These are phyloP conservation scores for Hymenoscyphus fraxineus DNA, from an alignment of 2,329 filamentous ascomycete genomes.

Conservation along the genomic window DNA sequence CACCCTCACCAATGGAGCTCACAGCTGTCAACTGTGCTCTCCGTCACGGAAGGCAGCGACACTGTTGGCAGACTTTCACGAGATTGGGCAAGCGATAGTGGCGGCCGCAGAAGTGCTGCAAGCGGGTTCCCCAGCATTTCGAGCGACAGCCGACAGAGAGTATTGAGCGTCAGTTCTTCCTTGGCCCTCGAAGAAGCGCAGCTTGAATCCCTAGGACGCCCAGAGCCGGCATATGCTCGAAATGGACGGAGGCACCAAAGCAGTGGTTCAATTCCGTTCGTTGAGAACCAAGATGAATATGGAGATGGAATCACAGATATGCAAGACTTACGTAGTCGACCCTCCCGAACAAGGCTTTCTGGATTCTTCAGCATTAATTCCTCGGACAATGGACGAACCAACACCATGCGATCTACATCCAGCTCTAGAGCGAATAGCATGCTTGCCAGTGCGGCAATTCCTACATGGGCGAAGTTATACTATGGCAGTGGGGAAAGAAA, in stretches of 20 bases:
- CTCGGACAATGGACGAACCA: slow-evolving; percentile 39
- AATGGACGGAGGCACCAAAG: slow-evolving; percentile 34
- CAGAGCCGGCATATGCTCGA: slow-evolving; percentile 42
- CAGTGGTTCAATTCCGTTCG: slow-evolving; percentile 40
- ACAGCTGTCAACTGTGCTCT: slow-evolving; percentile 60
- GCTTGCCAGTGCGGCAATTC: slow-evolving; percentile 38
- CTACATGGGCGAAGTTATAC: slow-evolving; percentile 57
- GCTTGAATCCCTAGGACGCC: slow-evolving; percentile 45
- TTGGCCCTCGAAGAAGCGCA: slow-evolving; percentile 27
- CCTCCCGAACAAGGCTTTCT: slow-evolving; percentile 52
- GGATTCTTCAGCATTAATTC: slow-evolving; percentile 46
- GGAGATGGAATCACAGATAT: slow-evolving; percentile 62
- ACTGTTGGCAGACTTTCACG: slow-evolving; percentile 38
- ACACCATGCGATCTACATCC: slow-evolving; percentile 33
- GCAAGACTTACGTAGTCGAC: slow-evolving; percentile 47
- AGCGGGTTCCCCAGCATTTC: slow-evolving; percentile 40
- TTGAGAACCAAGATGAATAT: slow-evolving; percentile 60
- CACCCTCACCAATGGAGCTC: slow-evolving; percentile 59
- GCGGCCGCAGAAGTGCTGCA: slow-evolving; percentile 44
- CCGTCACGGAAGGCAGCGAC: slow-evolving; percentile 54
- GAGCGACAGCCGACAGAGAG: slow-evolving; percentile 52
- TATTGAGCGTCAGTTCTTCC: slow-evolving; percentile 55
- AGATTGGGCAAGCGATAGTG: slow-evolving; percentile 38
- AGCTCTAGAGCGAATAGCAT: slow-evolving; percentile 44
- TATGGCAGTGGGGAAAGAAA: slow-evolving; percentile 64